These are phyloP conservation scores for Nakaseomyces sp. DNA, from an alignment of 1,139 yeast genomes.

Conservation along the genomic window DNA sequence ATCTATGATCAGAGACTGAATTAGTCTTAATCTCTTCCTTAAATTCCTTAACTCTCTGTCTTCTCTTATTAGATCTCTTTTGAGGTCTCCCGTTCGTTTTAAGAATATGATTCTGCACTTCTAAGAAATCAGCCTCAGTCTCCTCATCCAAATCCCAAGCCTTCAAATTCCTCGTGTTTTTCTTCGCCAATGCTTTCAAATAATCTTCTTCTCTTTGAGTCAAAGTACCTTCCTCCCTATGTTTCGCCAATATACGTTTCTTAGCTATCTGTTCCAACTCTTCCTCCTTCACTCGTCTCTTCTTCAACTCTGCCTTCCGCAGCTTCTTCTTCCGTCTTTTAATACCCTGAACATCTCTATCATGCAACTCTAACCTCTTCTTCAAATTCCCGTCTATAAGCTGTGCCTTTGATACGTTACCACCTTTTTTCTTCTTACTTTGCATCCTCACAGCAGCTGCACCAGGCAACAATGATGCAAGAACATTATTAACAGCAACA, in stretches of 20 bases:
- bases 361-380: conserved; percentile 31
- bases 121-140: conserved; percentile 39
- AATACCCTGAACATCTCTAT: conserved; percentile 23
- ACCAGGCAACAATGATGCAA: conserved; percentile 25
- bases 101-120: conserved; percentile 38
- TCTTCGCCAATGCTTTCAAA: conserved; percentile 41
- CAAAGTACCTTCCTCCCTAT: conserved; percentile 33
- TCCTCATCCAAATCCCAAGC: conserved; percentile 42
- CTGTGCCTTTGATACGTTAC: conserved; percentile 32
- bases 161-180: conserved; percentile 41
- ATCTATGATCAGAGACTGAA: conserved; percentile 26
- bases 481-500: conserved; percentile 22
- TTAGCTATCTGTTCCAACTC: conserved; percentile 44
- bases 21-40: conserved; percentile 22
- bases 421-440: conserved; percentile 7
- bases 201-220: conserved; percentile 42
- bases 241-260: conserved; percentile 42
- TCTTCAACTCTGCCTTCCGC: conserved; percentile 36
- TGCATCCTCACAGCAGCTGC: conserved; percentile 14
- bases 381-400: conserved; percentile 33
- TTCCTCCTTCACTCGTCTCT: conserved; percentile 33
- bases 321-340: conserved; percentile 33
- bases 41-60: conserved; percentile 19
- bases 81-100: conserved; percentile 18
- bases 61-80: conserved; percentile 24